These are phyloP conservation scores for Hypoxylon sp. DNA, from an alignment of 2,329 filamentous ascomycete genomes.

Conservation along the genomic window DNA sequence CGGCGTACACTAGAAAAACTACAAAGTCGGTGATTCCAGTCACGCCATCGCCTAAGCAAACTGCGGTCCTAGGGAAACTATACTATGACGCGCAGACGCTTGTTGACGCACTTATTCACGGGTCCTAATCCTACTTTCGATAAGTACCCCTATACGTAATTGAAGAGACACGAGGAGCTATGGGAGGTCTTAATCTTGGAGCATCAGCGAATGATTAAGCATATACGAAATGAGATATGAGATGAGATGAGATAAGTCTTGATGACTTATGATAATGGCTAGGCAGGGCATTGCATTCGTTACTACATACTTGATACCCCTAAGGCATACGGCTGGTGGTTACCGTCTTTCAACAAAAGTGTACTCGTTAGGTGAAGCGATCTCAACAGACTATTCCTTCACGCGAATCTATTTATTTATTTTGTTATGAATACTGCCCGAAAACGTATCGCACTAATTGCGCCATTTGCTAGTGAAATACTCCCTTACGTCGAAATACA, in stretches of 20 bases:
- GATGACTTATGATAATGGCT: slow-evolving; percentile 9
- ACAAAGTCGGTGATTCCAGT: slow-evolving; percentile 56
- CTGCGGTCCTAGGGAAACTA: slow-evolving; percentile 58
- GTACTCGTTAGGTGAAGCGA: slow-evolving; percentile 6
- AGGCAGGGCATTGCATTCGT: slow-evolving; percentile 18
- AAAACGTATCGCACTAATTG: not conserved
- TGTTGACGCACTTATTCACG: slow-evolving; percentile 57
- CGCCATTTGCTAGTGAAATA: not conserved
- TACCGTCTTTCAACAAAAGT: slow-evolving; percentile 10
- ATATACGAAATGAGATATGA: slow-evolving; percentile 11
- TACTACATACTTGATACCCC: slow-evolving; percentile 34
- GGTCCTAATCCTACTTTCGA: slow-evolving; percentile 19
- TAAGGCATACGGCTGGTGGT: slow-evolving; percentile 9
- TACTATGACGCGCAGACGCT: slow-evolving; percentile 66
- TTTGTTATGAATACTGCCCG: not conserved
- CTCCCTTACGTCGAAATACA: not conserved
- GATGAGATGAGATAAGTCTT: slow-evolving; percentile 19
- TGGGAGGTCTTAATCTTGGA: not conserved
- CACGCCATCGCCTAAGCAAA: slow-evolving; percentile 57
- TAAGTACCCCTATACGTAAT: not conserved
- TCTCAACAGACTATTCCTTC: not conserved
- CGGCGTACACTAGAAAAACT: slow-evolving; percentile 67
- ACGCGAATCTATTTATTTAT: not conserved
- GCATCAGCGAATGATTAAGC: not conserved
- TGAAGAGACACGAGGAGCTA: not conserved